Evolutionary conservation across 2,329 filamentous ascomycete species (phyloP), one percentile per base, ranked within the genome.

Genomic region (Trichoderma arundinaceum): DNA sequence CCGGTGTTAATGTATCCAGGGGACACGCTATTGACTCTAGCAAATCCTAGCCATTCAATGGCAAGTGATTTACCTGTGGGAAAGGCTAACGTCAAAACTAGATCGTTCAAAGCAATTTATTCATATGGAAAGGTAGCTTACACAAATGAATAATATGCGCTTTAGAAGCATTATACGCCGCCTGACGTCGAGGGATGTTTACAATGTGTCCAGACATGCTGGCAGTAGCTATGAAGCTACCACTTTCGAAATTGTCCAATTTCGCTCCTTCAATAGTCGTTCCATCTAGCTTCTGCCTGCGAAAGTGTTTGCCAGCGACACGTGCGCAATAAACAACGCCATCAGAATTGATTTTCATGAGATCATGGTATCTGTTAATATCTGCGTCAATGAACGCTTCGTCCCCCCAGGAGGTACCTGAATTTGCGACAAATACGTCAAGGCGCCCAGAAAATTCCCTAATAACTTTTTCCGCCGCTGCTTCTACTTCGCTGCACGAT

Each of bases 131-230:
- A 17, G 82, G 51, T 85, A 83, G 12, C 85, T 79, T 44, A 84
- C 90, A 1, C 88, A 86, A 78, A 92, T 92, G 57, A 22, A 60
- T 60, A 49, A 60, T 28, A 3, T 48, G 44, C 33, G 57, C 57
- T 39, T 60, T 60, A 68, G 88, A 87, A 17, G 87, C 87, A 74
- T 92, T 92, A 75, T 92, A 92, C 6, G 88, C 86, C 4, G 88
- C 83, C 78, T 94, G 91, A 70, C 88, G 74, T 78, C 93, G 90
- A 6, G 91, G 91, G 66, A 92, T 84, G 74, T 93, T 94, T 74
- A 88, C 90, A 71, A 94, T 89, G 73, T 90, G 90, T 4, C 88
- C 91, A 70, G 86, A 90, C 86, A 94, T 94, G 66, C 87, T 90
- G 0, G 91, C 89, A 4, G 92, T 94, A 32, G 57, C 44, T 12